Evolutionary conservation across 345 rosid genomes (phyloP), one percentile per base, ranked within the genome.

Genomic region (Eucalyptus albens): DNA sequence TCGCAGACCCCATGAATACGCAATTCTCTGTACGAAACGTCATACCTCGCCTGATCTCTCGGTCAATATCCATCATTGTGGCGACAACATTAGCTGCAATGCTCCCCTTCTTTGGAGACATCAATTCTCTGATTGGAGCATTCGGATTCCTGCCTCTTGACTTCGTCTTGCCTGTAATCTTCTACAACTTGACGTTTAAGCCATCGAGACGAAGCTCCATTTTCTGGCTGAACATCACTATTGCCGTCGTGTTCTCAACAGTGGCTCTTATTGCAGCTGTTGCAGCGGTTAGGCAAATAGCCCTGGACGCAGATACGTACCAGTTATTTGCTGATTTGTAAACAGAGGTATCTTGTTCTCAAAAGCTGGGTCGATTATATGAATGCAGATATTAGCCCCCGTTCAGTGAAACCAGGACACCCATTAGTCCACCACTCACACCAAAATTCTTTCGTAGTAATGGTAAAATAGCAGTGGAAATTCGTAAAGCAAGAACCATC

Each of bases 61-160:
- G 99, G 86, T 96, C 99, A 2, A 37, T 94, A 49, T 95, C 98
- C 1, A 93, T 97, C 21, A 83, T 93, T n/a, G 89, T 91, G 49
- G 92, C 99, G 22, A 94, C 96, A 50, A 86, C 91, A 5, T n/a
- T 96, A 15, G 96, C 98, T 15, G 96, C 98, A 47, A 95, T 96
- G 98, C 96, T 96, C 87, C 98, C 99, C n/a, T 97, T 97, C 89
- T 95, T 97, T 4, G 98, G 98, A 59, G 98, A 96, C 90, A 89
- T 96, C 86, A 95, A 92, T 90, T 85, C 99, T 0, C 86, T 96
- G 56, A 87, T 95, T 16, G 99, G 98, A 31, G 97, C 99, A 22
- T 96, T 96, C 16, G 98, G 99, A 27, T 96, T 95, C 92, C 91
- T 97, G 37, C 99, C 99, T n/a, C 94, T 96, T 1, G 98, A 97